These are phyloP conservation scores for Fraxinus albicans DNA, from an alignment of 305 asterid species.

Conservation along the genomic window DNA sequence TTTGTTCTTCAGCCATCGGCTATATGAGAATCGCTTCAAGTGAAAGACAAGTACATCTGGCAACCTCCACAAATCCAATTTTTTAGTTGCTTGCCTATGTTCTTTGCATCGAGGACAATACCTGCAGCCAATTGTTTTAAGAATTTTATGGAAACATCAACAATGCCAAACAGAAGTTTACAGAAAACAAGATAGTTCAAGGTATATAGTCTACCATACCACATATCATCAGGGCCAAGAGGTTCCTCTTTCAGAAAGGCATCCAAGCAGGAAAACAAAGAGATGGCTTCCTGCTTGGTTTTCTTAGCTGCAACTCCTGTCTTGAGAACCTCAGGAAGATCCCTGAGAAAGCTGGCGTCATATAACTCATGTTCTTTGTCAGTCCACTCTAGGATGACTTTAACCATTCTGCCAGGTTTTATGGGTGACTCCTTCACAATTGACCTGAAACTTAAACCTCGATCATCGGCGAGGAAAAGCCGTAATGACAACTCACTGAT, in stretches of 20 bases:
- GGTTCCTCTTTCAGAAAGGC: slow-evolving; percentile 95
- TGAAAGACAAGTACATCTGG: slow-evolving; percentile 89
- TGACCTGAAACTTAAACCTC: slow-evolving; percentile 59
- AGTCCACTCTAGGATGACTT: slow-evolving; percentile 52
- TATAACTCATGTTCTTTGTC: slow-evolving; percentile 41
- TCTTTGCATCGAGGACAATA: slow-evolving; percentile 93
- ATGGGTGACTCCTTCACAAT: slow-evolving; percentile 56
- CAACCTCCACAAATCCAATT: slow-evolving; percentile 91
- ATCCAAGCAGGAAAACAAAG: slow-evolving; percentile 89
- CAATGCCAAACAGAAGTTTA: neutral
- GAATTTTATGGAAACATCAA: neutral
- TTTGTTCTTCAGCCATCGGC: slow-evolving; percentile 84
- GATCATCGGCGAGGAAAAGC: slow-evolving; percentile 65
- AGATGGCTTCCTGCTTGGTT: slow-evolving; percentile 80
- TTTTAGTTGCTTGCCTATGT: slow-evolving; percentile 90
- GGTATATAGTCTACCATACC: slow-evolving; percentile 41
- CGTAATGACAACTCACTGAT: slow-evolving; percentile 54
- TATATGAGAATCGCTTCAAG: slow-evolving; percentile 84
- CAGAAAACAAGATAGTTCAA: neutral
- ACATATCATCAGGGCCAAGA: slow-evolving; percentile 96
- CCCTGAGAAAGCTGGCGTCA: slow-evolving; percentile 57
- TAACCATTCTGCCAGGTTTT: slow-evolving; percentile 33
- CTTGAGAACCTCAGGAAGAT: slow-evolving; percentile 82
- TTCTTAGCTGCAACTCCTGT: slow-evolving; percentile 67
- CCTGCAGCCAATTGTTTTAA: slow-evolving; percentile 44